Evolutionary conservation across 2,329 filamentous ascomycete species (phyloP).

Genomic region (Fusarium veterinarium): DNA sequence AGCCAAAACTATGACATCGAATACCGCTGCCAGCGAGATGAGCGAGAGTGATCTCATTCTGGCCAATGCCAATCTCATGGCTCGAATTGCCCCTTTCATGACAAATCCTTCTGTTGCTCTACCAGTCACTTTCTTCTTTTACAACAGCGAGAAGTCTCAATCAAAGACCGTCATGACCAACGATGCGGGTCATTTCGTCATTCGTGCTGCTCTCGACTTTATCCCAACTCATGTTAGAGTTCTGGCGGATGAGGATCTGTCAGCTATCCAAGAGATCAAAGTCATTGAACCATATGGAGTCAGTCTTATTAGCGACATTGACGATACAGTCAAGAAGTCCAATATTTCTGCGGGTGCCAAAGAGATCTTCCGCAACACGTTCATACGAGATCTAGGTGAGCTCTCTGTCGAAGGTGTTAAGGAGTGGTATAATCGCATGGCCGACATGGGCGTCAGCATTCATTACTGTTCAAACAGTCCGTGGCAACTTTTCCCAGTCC

Average conservation of each 20-base stretch:
- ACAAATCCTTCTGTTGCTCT: slow-evolving; percentile 81
- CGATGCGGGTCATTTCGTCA: slow-evolving; percentile 86
- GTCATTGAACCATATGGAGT: slow-evolving; percentile 83
- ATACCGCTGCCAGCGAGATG: slow-evolving; percentile 66
- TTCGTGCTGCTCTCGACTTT: slow-evolving; percentile 86
- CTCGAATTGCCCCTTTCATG: slow-evolving; percentile 88
- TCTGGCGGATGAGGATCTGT: slow-evolving; percentile 85
- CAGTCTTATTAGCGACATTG: slow-evolving; percentile 96
- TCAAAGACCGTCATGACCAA: slow-evolving; percentile 88
- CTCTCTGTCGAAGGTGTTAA: slow-evolving; percentile 87
- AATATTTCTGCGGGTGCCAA: slow-evolving; percentile 88
- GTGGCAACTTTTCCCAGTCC: slow-evolving; percentile 94
- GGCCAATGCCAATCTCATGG: slow-evolving; percentile 90
- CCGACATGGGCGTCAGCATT: slow-evolving; percentile 83
- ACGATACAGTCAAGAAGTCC: slow-evolving; percentile 96
- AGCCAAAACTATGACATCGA: slow-evolving; percentile 46
- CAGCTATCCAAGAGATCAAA: slow-evolving; percentile 80
- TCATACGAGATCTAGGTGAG: slow-evolving; percentile 85
- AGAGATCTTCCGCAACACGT: slow-evolving; percentile 96
- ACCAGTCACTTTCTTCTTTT: slow-evolving; percentile 94
- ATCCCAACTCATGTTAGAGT: slow-evolving; percentile 90
- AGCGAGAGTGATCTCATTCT: slow-evolving; percentile 78
- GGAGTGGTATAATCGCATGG: slow-evolving; percentile 87
- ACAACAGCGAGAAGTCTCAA: slow-evolving; percentile 84
- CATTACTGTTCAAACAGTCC: slow-evolving; percentile 99